These are phyloP conservation scores for Scheffersomyces illinoinensis DNA, from an alignment of 1,139 yeast genomes.

Conservation along the genomic window DNA sequence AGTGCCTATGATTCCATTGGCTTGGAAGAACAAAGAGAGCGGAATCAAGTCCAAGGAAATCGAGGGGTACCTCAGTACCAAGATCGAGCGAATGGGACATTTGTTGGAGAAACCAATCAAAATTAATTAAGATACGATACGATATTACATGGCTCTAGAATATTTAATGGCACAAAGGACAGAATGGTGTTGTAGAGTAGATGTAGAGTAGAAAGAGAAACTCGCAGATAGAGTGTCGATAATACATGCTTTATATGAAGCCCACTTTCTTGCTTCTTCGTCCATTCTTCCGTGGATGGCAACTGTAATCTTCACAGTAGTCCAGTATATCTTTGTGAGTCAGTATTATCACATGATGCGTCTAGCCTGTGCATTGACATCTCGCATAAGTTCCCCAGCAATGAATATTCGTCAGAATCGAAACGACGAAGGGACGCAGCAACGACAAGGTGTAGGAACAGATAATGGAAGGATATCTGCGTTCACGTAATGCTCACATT, in stretches of 20 bases:
- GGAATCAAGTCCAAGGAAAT: constrained; percentile 86
- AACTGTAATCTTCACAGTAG: no score
- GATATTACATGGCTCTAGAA: not conserved
- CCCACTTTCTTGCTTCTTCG: no score
- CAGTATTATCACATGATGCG: not conserved
- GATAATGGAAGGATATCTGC: not conserved
- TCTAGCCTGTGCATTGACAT: not conserved
- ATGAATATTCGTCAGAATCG: not conserved
- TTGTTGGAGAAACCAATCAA: constrained; percentile 62
- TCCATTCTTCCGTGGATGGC: no score
- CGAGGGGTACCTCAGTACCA: constrained; percentile 89
- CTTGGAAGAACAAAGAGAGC: constrained; percentile 63
- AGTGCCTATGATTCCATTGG: constrained; percentile 94
- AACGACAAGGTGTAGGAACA: not conserved
- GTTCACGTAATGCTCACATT: not conserved
- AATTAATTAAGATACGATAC: constrained; percentile 13
- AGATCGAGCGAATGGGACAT: constrained; percentile 97
- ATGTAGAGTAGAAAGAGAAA: not conserved
- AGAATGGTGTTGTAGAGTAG: not conserved
- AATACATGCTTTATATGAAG: no score
- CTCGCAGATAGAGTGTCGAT: not conserved
- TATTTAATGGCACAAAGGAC: not conserved
- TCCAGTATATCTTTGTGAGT: not conserved
- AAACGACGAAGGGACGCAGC: not conserved
- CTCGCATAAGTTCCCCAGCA: not conserved